These are phyloP conservation scores for Bidens hawaiensis DNA, from an alignment of 140 eudicot species.

Conservation along the genomic window DNA sequence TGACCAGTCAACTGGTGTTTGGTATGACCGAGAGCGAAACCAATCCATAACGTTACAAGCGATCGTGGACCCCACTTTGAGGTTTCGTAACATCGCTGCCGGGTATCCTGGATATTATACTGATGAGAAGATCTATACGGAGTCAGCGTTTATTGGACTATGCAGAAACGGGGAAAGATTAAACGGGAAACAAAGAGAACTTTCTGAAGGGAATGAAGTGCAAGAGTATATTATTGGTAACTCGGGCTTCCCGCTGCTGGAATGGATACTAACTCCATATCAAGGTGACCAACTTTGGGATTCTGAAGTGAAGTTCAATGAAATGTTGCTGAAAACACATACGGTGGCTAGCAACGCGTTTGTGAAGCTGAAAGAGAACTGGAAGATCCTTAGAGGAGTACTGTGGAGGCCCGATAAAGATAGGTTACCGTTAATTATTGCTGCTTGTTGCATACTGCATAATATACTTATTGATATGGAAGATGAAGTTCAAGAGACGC, in stretches of 20 bases:
- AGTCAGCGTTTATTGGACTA: slow-evolving; percentile 36
- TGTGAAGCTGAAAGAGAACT: slow-evolving; percentile 49
- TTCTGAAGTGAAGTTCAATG: slow-evolving; percentile 35
- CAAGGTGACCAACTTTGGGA: slow-evolving; percentile 33
- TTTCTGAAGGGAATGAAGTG: slow-evolving; percentile 37
- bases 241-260: slow-evolving; percentile 40
- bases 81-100: slow-evolving; percentile 44
- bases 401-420: slow-evolving; percentile 80
- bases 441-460: slow-evolving; percentile 65
- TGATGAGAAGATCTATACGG: slow-evolving; percentile 32
- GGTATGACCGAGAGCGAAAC: slow-evolving; percentile 47
- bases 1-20: slow-evolving; percentile 33
- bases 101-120: slow-evolving; percentile 66
- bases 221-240: slow-evolving; percentile 58
- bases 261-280: slow-evolving; percentile 63
- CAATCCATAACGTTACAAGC: slow-evolving; percentile 53
- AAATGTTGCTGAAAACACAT: slow-evolving; percentile 33
- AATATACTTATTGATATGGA: slow-evolving; percentile 65
- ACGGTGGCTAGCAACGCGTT: slow-evolving; percentile 51
- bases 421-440: slow-evolving; percentile 46
- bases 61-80: slow-evolving; percentile 51
- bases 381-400: slow-evolving; percentile 51
- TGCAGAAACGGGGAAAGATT: slow-evolving; percentile 40
- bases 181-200: slow-evolving; percentile 28
- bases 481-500: slow-evolving; percentile 51